Percentiles rank a stretch among this genome's conserved stretches.
Evolutionary conservation across 306 rosid species (phyloP).

Genomic region (Citrullus amarus): DNA sequence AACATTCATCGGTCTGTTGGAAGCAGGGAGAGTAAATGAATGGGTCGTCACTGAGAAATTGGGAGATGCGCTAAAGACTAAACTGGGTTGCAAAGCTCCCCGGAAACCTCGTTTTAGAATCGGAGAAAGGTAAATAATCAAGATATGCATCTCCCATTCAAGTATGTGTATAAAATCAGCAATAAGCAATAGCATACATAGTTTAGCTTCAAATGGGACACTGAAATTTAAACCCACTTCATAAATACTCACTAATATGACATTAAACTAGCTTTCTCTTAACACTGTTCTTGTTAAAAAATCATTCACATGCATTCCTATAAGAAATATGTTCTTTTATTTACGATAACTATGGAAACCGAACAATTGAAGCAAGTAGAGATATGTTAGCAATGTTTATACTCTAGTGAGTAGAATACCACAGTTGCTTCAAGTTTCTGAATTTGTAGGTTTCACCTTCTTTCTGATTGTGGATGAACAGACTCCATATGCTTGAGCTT

Average conservation of each 20-base stretch:
- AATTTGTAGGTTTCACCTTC: background rate
- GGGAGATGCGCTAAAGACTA: constrained; percentile 76
- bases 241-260: background rate
- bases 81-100: constrained; percentile 40
- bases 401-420: background rate
- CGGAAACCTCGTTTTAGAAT: constrained; percentile 38
- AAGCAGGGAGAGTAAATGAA: constrained; percentile 73
- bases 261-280: background rate
- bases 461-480: constrained; percentile 22
- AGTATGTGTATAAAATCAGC: background rate
- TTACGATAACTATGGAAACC: background rate
- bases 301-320: background rate
- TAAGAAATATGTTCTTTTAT: background rate
- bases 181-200: background rate
- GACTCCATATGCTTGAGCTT: constrained; percentile 67
- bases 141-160: background rate
- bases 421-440: background rate
- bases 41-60: constrained; percentile 95
- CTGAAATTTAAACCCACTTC: background rate
- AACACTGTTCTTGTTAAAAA: background rate
- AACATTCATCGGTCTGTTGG: constrained; percentile 70
- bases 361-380: background rate
- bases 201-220: background rate
- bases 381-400: background rate
- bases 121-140: constrained; percentile 43